These are phyloP conservation scores for Sporothrix variecibatus DNA, from an alignment of 2,329 filamentous ascomycete species.

Conservation along the genomic window DNA sequence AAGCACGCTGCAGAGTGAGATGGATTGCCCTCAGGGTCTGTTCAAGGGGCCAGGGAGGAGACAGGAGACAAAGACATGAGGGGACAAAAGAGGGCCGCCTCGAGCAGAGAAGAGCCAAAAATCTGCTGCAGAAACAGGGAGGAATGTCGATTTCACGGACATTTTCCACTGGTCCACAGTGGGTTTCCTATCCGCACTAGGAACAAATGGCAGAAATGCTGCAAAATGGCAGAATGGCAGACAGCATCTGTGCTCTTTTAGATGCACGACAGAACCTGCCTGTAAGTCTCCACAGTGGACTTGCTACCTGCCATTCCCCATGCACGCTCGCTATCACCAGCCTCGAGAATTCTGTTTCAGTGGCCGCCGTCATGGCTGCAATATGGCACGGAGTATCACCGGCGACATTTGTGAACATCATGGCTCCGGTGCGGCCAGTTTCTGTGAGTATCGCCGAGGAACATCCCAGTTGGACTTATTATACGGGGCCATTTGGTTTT, in stretches of 20 bases:
- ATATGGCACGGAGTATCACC: background rate
- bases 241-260: background rate
- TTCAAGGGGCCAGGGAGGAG: background rate
- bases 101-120: background rate
- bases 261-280: background rate
- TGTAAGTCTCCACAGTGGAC: background rate
- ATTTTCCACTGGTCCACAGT: conserved; percentile 2
- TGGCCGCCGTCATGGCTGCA: background rate
- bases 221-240: background rate
- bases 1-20: conserved; percentile 17
- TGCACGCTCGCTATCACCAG: background rate
- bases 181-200: background rate
- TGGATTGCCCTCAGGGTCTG: background rate
- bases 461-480: background rate
- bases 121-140: conserved; percentile 20
- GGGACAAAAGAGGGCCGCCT: background rate
- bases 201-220: background rate
- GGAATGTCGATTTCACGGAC: background rate
- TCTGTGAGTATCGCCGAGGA: too few relatives aligned
- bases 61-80: background rate
- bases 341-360: background rate
- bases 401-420: background rate
- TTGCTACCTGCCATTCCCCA: background rate
- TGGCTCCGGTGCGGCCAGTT: background rate
- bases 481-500: background rate